Evolutionary conservation across 192 early-diverging fungal species (phyloP).

Genomic region (Coemansia sp.): DNA sequence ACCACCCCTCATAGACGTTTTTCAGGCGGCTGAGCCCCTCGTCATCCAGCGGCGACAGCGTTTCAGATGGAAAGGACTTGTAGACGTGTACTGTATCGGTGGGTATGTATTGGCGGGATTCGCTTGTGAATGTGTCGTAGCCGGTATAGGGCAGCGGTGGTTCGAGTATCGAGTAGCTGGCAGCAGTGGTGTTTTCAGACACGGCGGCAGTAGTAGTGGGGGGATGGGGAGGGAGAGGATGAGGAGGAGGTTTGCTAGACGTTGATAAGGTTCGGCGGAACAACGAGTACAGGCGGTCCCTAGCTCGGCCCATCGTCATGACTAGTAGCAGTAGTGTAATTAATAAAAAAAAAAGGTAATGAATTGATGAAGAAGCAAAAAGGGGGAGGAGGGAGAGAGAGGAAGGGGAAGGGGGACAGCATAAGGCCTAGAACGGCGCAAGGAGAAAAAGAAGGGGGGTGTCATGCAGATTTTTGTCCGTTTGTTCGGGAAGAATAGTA

Average conservation of each 20-base stretch:
- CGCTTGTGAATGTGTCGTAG: slow-evolving; percentile 32
- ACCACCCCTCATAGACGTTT: slow-evolving; percentile 47
- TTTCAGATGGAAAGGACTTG: slow-evolving; percentile 42
- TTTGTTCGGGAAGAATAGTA: no score
- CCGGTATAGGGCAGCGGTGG: slow-evolving; percentile 19
- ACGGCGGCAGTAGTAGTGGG: not conserved
- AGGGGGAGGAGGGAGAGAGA: not conserved
- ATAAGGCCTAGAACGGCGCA: not conserved
- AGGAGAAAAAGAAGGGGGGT: not conserved
- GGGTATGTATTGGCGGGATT: slow-evolving; percentile 26
- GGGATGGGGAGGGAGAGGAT: not conserved
- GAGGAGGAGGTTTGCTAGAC: not conserved
- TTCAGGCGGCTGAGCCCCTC: slow-evolving; percentile 46
- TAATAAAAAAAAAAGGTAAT: slow-evolving; percentile 1
- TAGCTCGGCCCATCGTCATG: slow-evolving; percentile 22
- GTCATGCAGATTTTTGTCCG: no score
- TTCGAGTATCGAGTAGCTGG: slow-evolving; percentile 7
- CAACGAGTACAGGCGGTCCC: slow-evolving; percentile 22
- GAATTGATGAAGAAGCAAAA: not conserved
- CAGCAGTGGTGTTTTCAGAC: not conserved
- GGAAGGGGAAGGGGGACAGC: not conserved
- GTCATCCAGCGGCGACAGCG: slow-evolving; percentile 42
- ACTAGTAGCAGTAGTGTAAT: not conserved
- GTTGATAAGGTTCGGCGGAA: slow-evolving; percentile 14
- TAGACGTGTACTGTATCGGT: slow-evolving; percentile 20